Evolutionary conservation across 306 rosid genomes (phyloP).

Genomic region (Vachellia collinsii): DNA sequence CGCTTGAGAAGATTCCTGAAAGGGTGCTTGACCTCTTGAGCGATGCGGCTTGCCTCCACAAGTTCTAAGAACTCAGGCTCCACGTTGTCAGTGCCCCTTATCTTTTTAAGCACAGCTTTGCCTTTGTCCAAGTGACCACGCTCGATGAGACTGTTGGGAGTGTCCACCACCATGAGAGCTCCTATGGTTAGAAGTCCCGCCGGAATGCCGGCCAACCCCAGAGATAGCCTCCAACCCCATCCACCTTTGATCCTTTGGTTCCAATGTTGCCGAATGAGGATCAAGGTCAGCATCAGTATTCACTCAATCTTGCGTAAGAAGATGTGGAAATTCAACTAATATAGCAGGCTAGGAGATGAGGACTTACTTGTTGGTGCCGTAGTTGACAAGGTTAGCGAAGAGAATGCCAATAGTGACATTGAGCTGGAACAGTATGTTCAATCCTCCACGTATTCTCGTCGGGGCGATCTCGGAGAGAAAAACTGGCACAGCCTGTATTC

Average conservation of each 20-base stretch:
- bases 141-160: conserved; percentile 82
- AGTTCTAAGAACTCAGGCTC: conserved; percentile 79
- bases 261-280: too few relatives aligned
- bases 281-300: too few relatives aligned
- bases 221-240: too few relatives aligned
- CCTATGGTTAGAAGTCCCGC: conserved; percentile 75
- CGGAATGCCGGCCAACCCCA: conserved; percentile 82
- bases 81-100: conserved; percentile 67
- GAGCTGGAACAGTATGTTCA: conserved; percentile 82
- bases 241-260: too few relatives aligned
- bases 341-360: too few relatives aligned
- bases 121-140: conserved; percentile 79
- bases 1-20: conserved; percentile 69
- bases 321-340: too few relatives aligned
- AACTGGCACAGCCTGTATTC: conserved; percentile 77
- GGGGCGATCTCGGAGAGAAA: conserved; percentile 94
- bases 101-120: conserved; percentile 59
- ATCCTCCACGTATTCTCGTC: conserved; percentile 84
- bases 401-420: conserved; percentile 83
- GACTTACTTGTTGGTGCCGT: conserved; percentile 75
- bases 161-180: conserved; percentile 77
- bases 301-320: too few relatives aligned
- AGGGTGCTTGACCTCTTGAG: conserved; percentile 73
- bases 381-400: conserved; percentile 76
- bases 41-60: conserved; percentile 70